Evolutionary conservation across 2,329 filamentous ascomycete genomes (phyloP).

Genomic region (Lizonia empirigonia): DNA sequence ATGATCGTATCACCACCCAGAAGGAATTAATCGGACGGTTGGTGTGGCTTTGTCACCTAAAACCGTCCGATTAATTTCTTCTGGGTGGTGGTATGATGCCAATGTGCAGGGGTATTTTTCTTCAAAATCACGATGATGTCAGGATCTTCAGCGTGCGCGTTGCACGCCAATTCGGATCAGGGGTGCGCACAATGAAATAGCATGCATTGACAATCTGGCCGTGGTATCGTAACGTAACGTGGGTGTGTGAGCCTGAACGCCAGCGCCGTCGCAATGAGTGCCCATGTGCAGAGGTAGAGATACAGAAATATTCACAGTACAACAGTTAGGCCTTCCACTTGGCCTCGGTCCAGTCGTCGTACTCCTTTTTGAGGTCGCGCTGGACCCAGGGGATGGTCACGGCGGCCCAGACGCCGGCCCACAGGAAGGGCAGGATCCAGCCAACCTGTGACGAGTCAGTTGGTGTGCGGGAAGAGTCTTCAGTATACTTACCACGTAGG

Average conservation of each 20-base stretch:
- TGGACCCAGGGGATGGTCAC: constrained; percentile 56
- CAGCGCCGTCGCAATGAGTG: constrained; percentile 12
- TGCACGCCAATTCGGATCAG: no score
- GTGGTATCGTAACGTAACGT: constrained; percentile 14
- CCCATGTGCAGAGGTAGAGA: constrained; percentile 3
- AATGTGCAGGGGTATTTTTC: no score
- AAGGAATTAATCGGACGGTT: no score
- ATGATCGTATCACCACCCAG: no score
- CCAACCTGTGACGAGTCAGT: constrained; percentile 45
- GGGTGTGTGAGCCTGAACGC: constrained; percentile 1
- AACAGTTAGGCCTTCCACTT: constrained; percentile 45
- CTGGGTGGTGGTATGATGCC: no score
- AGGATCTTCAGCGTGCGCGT: no score
- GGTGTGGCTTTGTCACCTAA: no score
- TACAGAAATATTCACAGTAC: constrained; percentile 10
- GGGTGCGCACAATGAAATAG: not conserved
- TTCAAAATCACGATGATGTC: no score
- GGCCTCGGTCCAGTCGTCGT: constrained; percentile 44
- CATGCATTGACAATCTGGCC: constrained; percentile 9
- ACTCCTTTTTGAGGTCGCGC: constrained; percentile 42
- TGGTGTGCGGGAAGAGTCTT: no score
- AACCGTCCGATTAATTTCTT: no score
- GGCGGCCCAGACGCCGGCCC: constrained; percentile 55
- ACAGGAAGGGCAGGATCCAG: constrained; percentile 57
- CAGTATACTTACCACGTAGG: constrained; percentile 52